phyloP scores from a whole-genome alignment of 345 rosid species.

The Reutealis trisperma region DNA sequence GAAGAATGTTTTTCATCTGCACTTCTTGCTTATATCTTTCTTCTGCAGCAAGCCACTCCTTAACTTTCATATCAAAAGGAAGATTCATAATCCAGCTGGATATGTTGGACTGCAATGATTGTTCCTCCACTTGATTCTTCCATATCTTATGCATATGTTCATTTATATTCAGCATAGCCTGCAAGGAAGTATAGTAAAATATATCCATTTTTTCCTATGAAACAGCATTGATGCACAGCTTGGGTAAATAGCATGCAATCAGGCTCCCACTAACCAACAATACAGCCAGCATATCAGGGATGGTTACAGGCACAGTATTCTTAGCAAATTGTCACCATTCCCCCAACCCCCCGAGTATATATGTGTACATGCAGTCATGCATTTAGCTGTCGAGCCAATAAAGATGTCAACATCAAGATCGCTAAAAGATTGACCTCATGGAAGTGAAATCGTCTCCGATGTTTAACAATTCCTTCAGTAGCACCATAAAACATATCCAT shows the following conservation, averaged over 20 bases:
- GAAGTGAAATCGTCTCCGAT: constrained; percentile 73
- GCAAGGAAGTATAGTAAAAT: constrained; percentile 15
- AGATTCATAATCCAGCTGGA: constrained; percentile 84
- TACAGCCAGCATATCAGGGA: not conserved
- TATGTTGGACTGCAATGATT: constrained; percentile 54
- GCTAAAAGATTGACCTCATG: constrained; percentile 62
- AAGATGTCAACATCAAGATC: constrained; percentile 10
- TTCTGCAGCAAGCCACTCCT: constrained; percentile 90
- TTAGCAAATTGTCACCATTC: not conserved
- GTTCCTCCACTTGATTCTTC: constrained; percentile 73
- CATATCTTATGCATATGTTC: constrained; percentile 86
- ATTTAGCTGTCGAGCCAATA: not conserved
- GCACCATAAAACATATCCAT: constrained; percentile 95
- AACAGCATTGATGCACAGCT: not conserved
- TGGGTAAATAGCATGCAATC: not conserved
- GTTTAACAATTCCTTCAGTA: constrained; percentile 65
- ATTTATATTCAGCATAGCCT: constrained; percentile 95
- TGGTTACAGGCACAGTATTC: not conserved
- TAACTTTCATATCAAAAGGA: constrained; percentile 79
- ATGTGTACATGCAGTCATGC: not conserved
- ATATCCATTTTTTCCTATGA: not conserved
- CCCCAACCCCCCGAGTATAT: not conserved
- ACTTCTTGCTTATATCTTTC: constrained; percentile 80
- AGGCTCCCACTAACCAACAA: not conserved
- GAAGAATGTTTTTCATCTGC: constrained; percentile 84